Percentiles rank a stretch among this genome's conserved stretches.
Evolutionary conservation across 768 basidiomycete genomes (phyloP).

Genomic region (Boletus bicolor): DNA sequence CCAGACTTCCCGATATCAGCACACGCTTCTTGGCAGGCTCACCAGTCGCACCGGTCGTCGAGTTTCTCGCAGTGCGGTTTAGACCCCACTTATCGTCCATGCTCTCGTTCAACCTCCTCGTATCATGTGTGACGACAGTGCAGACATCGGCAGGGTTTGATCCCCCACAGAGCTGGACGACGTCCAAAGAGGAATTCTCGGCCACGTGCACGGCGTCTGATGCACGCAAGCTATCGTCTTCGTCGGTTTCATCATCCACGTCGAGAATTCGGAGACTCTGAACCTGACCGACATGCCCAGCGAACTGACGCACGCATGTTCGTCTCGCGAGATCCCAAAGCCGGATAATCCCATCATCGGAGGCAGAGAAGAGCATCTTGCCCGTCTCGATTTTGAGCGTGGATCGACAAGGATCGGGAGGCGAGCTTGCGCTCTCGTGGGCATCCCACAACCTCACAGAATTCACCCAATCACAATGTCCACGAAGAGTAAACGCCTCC

Average conservation of each 20-base stretch:
- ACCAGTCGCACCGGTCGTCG: conserved; percentile 14
- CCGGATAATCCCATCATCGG: conserved; percentile 90
- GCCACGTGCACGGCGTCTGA: conserved; percentile 9
- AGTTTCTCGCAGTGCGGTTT: conserved; percentile 1
- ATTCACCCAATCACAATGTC: conserved; percentile 96
- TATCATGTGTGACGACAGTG: conserved; percentile 31
- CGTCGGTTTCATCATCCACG: conserved; percentile 49
- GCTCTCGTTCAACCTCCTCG: conserved; percentile 8
- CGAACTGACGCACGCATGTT: conserved; percentile 78
- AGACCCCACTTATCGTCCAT: conserved; percentile 11
- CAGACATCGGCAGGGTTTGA: conserved; percentile 21
- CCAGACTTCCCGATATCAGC: conserved; percentile 85
- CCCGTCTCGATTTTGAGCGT: conserved; percentile 66
- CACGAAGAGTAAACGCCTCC: conserved; percentile 87
- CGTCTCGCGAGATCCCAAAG: conserved; percentile 88
- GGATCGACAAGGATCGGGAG: conserved; percentile 25
- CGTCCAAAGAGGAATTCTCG: conserved; percentile 17
- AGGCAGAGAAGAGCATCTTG: conserved; percentile 96
- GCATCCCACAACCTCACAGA: conserved; percentile 90
- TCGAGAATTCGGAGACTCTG: conserved; percentile 84
- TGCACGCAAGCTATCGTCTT: conserved; percentile 13
- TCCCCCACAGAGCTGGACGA: conserved; percentile 12
- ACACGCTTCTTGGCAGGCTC: conserved; percentile 52
- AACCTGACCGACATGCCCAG: conserved; percentile 91
- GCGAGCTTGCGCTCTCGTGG: conserved; percentile 4